phyloP scores from a whole-genome alignment of 129 eudicot genomes.

The Flaveria trinervia region DNA sequence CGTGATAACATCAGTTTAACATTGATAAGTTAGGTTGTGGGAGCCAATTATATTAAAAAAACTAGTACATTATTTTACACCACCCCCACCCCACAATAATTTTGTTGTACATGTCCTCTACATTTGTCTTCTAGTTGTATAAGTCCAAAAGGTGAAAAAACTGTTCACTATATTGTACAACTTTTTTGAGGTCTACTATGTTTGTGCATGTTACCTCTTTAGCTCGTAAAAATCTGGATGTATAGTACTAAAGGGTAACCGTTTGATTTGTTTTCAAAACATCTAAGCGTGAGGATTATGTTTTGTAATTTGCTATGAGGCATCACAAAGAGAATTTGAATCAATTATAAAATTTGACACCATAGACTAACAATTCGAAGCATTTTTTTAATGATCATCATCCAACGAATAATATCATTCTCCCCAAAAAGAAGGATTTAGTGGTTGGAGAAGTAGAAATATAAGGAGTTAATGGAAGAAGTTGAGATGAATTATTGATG shows the following conservation, averaged over 20 bases:
- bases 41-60: background rate
- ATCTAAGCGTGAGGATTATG: background rate
- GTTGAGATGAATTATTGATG: slow-evolving; percentile 33
- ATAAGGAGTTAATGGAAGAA: slow-evolving; percentile 3
- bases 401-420: background rate
- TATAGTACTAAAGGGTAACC: too few species aligned
- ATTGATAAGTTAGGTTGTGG: too few species aligned
- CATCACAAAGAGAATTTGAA: background rate
- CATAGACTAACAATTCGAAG: background rate
- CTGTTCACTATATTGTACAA: background rate
- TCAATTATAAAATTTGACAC: background rate
- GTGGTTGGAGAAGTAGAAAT: background rate
- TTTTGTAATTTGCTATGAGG: background rate
- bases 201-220: background rate
- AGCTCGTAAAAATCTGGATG: too few species aligned
- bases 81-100: background rate
- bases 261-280: too few species aligned
- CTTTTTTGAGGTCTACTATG: background rate
- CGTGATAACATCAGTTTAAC: background rate
- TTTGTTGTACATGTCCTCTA: slow-evolving; percentile 5
- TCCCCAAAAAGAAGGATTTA: background rate
- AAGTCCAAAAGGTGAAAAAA: background rate
- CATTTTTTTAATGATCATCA: background rate
- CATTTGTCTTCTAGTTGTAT: background rate
- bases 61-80: background rate